These are phyloP conservation scores for Glycyrrhiza uralensis DNA, from an alignment of 306 rosid genomes.

Conservation along the genomic window DNA sequence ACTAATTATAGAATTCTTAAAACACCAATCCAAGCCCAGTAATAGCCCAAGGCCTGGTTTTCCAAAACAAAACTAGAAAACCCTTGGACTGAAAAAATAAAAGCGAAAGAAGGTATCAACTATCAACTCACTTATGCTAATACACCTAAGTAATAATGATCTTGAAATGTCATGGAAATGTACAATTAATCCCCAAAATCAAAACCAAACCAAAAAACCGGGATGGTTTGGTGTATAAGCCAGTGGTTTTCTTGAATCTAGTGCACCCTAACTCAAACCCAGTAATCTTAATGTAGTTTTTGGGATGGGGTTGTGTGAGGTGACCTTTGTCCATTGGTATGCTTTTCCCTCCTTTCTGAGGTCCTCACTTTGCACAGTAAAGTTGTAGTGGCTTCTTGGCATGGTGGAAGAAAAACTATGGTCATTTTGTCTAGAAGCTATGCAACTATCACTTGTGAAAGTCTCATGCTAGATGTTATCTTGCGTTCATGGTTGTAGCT, in stretches of 20 bases:
- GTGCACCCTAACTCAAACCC: background rate
- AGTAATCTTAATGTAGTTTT: background rate
- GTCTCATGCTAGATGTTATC: background rate
- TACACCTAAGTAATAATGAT: background rate
- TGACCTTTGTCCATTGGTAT: background rate
- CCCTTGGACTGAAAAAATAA: background rate
- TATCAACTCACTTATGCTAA: background rate
- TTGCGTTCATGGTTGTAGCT: background rate
- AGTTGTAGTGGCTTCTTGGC: background rate
- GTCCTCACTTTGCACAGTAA: background rate
- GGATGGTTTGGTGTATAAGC: background rate
- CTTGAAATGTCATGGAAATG: background rate
- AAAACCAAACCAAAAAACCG: background rate
- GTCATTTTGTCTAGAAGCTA: background rate
- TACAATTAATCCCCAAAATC: background rate
- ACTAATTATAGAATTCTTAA: background rate
- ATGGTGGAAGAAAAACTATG: background rate
- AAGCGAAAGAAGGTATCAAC: background rate
- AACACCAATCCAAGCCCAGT: background rate
- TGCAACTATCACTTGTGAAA: background rate
- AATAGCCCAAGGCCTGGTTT: background rate
- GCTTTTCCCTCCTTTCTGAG: background rate
- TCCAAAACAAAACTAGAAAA: background rate
- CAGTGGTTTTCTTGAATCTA: background rate
- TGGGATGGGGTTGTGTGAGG: background rate